phyloP scores from a whole-genome alignment of 495 filamentous ascomycete genomes.

The Clohesyomyces aquaticus region DNA sequence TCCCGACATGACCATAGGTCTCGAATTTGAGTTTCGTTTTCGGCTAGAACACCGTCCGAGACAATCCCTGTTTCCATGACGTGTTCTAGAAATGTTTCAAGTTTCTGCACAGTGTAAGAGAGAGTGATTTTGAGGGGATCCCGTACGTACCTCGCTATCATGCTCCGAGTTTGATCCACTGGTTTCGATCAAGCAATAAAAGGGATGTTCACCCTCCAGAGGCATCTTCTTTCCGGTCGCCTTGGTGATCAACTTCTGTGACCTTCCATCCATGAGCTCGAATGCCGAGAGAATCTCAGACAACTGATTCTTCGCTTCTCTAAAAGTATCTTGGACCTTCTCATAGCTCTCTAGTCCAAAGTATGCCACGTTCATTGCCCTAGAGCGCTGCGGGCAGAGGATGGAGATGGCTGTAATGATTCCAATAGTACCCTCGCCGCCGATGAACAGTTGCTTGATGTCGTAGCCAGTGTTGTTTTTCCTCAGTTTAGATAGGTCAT shows the following conservation, averaged over 20 bases:
- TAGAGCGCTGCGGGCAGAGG: conserved; percentile 74
- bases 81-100: conserved; percentile 73
- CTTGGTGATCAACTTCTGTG: conserved; percentile 71
- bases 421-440: conserved; percentile 90
- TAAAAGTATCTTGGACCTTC: conserved; percentile 78
- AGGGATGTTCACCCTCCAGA: conserved; percentile 79
- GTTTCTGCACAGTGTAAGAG: conserved; percentile 35
- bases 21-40: conserved; percentile 86
- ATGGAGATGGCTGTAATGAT: conserved; percentile 90
- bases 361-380: conserved; percentile 42
- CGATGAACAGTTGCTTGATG: conserved; percentile 96
- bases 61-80: conserved; percentile 86
- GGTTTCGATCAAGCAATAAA: conserved; percentile 96
- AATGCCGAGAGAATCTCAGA: conserved; percentile 96
- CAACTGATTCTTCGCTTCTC: conserved; percentile 83
- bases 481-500: conserved; percentile 81
- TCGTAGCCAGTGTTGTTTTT: conserved; percentile 99
- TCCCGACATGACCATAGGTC: conserved; percentile 91
- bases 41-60: conserved; percentile 82
- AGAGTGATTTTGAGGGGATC: not conserved
- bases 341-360: conserved; percentile 62
- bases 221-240: conserved; percentile 78
- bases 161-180: conserved; percentile 93
- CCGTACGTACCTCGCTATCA: conserved; percentile 62
- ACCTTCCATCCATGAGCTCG: conserved; percentile 89